Evolutionary conservation across 805 yeast species (phyloP).

Genomic region (Wickerhamiella australiensis): DNA sequence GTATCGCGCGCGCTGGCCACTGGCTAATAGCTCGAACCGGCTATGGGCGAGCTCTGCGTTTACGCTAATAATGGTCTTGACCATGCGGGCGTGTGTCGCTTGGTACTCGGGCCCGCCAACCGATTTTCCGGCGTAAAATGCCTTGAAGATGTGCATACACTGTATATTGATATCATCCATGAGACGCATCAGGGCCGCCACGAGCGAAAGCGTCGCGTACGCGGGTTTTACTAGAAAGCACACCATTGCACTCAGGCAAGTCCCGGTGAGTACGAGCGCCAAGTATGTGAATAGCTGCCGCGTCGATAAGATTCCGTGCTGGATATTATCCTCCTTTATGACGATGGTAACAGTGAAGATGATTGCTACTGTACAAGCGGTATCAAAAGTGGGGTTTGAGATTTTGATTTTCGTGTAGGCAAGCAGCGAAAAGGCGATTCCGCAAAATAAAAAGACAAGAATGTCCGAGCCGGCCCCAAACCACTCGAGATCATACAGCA

Average conservation of each 20-base stretch:
- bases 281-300: constrained; percentile 42
- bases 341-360: constrained; percentile 59
- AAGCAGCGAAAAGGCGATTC: constrained; percentile 49
- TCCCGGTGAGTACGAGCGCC: constrained; percentile 48
- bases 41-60: constrained; percentile 43
- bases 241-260: constrained; percentile 42
- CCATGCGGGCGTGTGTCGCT: constrained; percentile 26
- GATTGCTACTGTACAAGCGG: constrained; percentile 69
- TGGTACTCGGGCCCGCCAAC: constrained; percentile 28
- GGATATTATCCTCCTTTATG: constrained; percentile 59
- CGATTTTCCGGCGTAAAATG: constrained; percentile 40
- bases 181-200: constrained; percentile 38
- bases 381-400: constrained; percentile 56
- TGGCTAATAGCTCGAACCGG: constrained; percentile 42
- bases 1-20: constrained; percentile 48
- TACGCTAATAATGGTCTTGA: constrained; percentile 32
- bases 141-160: constrained; percentile 35
- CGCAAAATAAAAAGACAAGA: constrained; percentile 39
- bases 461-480: constrained; percentile 40
- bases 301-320: constrained; percentile 46
- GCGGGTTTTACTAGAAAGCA: constrained; percentile 59
- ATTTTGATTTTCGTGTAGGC: constrained; percentile 60
- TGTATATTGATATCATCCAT: constrained; percentile 42
- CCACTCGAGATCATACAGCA: constrained; percentile 35
- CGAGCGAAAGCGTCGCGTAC: constrained; percentile 39